Conservation (phyloP, 2,329 filamentous ascomycete genomes). For the Neonectria ditissima region DNA sequence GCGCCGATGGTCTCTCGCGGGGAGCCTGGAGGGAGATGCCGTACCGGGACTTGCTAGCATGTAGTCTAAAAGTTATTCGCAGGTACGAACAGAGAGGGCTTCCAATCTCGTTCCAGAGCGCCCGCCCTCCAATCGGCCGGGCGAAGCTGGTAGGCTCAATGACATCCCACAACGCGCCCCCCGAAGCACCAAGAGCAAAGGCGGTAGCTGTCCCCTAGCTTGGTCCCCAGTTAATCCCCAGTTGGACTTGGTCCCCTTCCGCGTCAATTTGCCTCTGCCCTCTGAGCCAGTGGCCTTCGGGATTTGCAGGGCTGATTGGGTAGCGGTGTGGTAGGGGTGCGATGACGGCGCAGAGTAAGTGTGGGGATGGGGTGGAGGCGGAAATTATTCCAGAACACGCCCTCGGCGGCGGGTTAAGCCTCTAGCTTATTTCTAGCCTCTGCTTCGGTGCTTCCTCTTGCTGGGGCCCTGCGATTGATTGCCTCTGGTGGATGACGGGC, state of each 20-base stretch:
- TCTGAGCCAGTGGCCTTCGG: constrained; percentile 16
- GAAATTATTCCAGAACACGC: constrained; percentile 44
- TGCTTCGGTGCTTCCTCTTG: constrained; percentile 16
- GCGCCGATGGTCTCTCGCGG: constrained; percentile 6
- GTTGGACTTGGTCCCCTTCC: constrained; percentile 5
- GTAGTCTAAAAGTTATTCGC: neutral
- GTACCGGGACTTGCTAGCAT: constrained; percentile 25
- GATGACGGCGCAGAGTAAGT: constrained; percentile 33
- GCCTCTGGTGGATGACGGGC: constrained; percentile 14
- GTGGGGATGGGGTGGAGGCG: constrained; percentile 38
- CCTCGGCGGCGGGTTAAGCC: constrained; percentile 22
- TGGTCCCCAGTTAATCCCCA: neutral
- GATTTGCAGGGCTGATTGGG: constrained; percentile 45
- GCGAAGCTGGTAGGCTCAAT: constrained; percentile 27
- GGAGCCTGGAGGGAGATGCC: constrained; percentile 17
- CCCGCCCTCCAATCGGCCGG: constrained; percentile 37
- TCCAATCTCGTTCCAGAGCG: constrained; percentile 29
- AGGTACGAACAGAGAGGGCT: constrained; percentile 15
- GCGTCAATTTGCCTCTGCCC: constrained; percentile 34
- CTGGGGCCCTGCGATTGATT: neutral
- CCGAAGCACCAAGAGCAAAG: neutral
- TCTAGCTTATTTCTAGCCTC: constrained; percentile 32
- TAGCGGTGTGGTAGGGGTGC: constrained; percentile 38
- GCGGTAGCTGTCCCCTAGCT: neutral
- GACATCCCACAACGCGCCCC: constrained; percentile 1